These are phyloP conservation scores for Globisporangium parvum DNA, from an alignment of 352 stramenopile species.

Conservation along the genomic window DNA sequence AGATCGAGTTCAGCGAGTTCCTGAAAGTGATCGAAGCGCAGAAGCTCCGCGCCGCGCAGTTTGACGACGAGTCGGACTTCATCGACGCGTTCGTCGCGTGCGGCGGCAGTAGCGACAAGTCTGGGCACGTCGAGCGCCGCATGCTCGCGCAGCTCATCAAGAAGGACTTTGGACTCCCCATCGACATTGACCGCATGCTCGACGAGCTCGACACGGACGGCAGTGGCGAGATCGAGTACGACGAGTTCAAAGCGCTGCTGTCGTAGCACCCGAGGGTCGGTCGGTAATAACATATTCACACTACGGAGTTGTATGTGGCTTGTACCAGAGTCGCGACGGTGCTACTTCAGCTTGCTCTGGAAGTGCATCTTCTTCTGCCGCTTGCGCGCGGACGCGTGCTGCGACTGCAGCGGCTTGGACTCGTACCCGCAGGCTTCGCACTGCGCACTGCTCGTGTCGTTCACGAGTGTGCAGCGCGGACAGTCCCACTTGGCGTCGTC, in stretches of 20 bases:
- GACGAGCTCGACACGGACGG: slow-evolving; percentile 94
- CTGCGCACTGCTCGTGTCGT: slow-evolving; percentile 38
- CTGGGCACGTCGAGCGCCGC: slow-evolving; percentile 85
- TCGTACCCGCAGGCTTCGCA: slow-evolving; percentile 72
- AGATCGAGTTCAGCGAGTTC: slow-evolving; percentile 97
- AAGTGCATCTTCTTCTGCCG: slow-evolving; percentile 71
- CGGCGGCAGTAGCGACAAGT: slow-evolving; percentile 89
- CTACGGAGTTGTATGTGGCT: too few species aligned
- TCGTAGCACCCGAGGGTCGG: slow-evolving; percentile 28
- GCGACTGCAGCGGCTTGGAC: slow-evolving; percentile 15
- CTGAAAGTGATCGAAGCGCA: slow-evolving; percentile 96
- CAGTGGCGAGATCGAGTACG: slow-evolving; percentile 94
- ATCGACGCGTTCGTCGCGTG: slow-evolving; percentile 96
- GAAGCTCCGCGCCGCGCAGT: slow-evolving; percentile 92
- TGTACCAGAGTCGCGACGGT: slow-evolving; percentile 31
- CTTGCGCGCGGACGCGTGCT: slow-evolving; percentile 27
- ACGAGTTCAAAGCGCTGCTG: slow-evolving; percentile 93
- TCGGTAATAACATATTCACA: slow-evolving; percentile 19
- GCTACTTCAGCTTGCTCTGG: slow-evolving; percentile 44
- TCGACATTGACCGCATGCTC: slow-evolving; percentile 96
- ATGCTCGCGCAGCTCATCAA: slow-evolving; percentile 94
- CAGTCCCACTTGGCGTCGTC: slow-evolving; percentile 59
- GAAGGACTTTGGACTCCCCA: slow-evolving; percentile 93
- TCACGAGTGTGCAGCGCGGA: slow-evolving; percentile 75
- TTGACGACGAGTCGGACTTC: slow-evolving; percentile 96